Evolutionary conservation across 495 filamentous ascomycete genomes (phyloP).

Genomic region (Neurospora intermedia): DNA sequence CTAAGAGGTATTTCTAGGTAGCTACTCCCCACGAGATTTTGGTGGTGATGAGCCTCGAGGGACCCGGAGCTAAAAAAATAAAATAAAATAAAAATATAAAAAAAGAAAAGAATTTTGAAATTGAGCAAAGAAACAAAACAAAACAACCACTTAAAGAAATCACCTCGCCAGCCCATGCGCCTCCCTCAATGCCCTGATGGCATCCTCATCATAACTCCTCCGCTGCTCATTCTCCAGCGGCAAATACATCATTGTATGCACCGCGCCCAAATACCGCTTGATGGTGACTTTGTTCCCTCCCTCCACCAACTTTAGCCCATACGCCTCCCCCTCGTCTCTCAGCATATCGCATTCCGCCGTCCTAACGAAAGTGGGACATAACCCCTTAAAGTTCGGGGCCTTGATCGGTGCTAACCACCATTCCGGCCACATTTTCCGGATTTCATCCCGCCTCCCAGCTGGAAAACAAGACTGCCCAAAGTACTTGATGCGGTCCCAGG

Average conservation of each 20-base stretch:
- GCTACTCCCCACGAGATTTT: too few relatives aligned
- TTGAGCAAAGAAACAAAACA: neutral
- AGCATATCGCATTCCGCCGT: slow-evolving; percentile 41
- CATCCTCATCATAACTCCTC: slow-evolving; percentile 24
- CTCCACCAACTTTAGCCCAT: slow-evolving; percentile 35
- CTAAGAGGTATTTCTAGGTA: too few relatives aligned
- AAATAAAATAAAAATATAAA: too few relatives aligned
- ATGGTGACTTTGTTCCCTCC: slow-evolving; percentile 36
- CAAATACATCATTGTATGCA: slow-evolving; percentile 42
- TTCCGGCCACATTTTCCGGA: slow-evolving; percentile 19
- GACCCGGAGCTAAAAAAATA: too few relatives aligned
- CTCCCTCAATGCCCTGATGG: slow-evolving; percentile 19
- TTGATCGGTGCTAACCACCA: slow-evolving; percentile 31
- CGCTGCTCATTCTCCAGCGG: slow-evolving; percentile 17
- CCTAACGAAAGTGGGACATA: slow-evolving; percentile 37
- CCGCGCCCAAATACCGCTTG: slow-evolving; percentile 35
- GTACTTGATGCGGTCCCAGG: slow-evolving; percentile 38
- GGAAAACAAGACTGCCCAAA: slow-evolving; percentile 28
- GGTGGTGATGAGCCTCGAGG: neutral
- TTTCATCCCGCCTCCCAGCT: slow-evolving; percentile 10
- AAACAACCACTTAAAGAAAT: neutral
- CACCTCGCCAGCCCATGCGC: slow-evolving; percentile 16
- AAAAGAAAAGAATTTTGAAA: neutral
- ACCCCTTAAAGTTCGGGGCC: slow-evolving; percentile 29
- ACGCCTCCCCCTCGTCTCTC: slow-evolving; percentile 43